A percentile compares a stretch with the other conserved stretches of the same genome.
phyloP scores from a whole-genome alignment of 176 grass and related monocot species.

The Secale cereale region DNA sequence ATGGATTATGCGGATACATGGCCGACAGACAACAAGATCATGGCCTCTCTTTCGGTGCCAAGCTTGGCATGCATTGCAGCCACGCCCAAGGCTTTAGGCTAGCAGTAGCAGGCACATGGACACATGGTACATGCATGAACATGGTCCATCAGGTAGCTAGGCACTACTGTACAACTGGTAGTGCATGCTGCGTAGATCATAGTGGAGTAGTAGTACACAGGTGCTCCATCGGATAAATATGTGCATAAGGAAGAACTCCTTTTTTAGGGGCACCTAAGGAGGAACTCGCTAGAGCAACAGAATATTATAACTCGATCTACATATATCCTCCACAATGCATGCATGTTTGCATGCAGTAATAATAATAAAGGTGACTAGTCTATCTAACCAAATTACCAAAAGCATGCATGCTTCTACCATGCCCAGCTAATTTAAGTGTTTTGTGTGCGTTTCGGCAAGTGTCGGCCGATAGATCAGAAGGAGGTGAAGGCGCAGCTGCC shows the following conservation, averaged over 20 bases:
- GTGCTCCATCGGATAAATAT: too few species aligned
- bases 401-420: neutral
- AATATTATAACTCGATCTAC: neutral
- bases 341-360: neutral
- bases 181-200: neutral
- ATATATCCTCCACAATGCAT: neutral
- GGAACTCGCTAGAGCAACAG: neutral
- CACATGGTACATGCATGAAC: neutral
- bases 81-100: conserved; percentile 6
- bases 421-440: neutral
- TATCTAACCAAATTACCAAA: neutral
- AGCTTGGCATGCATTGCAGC: conserved; percentile 29
- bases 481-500: conserved; percentile 65
- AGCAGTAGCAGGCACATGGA: neutral
- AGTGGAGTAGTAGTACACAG: neutral
- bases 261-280: too few species aligned
- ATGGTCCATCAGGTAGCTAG: neutral
- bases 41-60: conserved; percentile 34
- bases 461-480: conserved; percentile 34
- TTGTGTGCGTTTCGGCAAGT: neutral
- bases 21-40: conserved; percentile 7
- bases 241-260: too few species aligned
- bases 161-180: neutral
- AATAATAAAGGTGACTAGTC: neutral
- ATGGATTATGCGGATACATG: neutral